Evolutionary conservation across 805 yeast species (phyloP).

Genomic region (Brettanomyces anomalus): DNA sequence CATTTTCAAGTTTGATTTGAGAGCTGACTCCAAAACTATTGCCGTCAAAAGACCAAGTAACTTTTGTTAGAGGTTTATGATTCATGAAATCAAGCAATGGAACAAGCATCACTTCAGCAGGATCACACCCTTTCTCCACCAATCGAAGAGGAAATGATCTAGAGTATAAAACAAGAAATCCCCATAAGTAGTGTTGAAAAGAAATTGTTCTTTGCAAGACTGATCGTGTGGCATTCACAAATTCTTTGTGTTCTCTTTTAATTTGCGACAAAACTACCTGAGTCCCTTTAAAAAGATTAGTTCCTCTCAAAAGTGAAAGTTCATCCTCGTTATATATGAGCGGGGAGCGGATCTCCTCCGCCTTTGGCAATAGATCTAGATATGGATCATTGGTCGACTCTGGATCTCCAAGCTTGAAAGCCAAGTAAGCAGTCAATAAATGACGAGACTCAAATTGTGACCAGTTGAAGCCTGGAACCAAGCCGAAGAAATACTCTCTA

Average conservation of each 20-base stretch:
- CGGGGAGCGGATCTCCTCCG: constrained; percentile 46
- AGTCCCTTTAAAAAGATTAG: constrained; percentile 49
- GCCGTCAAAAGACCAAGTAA: constrained; percentile 45
- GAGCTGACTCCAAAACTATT: constrained; percentile 5
- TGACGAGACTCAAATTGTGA: constrained; percentile 6
- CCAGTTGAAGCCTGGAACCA: not conserved
- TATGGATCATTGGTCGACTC: constrained; percentile 27
- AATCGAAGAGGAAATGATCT: constrained; percentile 74
- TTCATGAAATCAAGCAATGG: constrained; percentile 78
- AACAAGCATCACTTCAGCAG: constrained; percentile 41
- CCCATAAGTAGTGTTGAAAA: constrained; percentile 67
- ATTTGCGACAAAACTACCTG: constrained; percentile 32
- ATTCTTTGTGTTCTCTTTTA: constrained; percentile 47
- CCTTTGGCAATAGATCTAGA: constrained; percentile 36
- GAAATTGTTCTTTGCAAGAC: not conserved
- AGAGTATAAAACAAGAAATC: constrained; percentile 60
- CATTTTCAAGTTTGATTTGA: not conserved
- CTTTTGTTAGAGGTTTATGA: constrained; percentile 53
- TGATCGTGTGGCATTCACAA: not conserved
- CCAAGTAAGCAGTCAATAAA: constrained; percentile 14
- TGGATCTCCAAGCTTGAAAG: constrained; percentile 3
- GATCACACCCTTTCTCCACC: constrained; percentile 20
- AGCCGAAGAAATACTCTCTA: constrained; percentile 5
- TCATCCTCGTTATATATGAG: constrained; percentile 50
- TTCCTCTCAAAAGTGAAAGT: constrained; percentile 41